Evolutionary conservation across 1,139 yeast species (phyloP).

Genomic region (Kodamaea anthophila): DNA sequence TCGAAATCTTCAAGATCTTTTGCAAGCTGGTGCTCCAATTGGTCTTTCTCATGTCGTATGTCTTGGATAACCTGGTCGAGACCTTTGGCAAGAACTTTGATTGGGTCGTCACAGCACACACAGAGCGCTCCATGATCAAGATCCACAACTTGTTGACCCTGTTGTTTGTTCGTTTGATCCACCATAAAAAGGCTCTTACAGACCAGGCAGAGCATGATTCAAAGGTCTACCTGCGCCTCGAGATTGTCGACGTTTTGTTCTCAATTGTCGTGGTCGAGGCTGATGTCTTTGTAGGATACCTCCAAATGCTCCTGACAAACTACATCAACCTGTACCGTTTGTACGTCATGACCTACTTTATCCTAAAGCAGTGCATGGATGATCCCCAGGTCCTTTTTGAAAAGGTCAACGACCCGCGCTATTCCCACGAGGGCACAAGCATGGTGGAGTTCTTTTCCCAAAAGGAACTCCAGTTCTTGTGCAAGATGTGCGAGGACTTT

Average conservation of each 20-base stretch:
- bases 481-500: slow-evolving; percentile 38
- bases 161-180: slow-evolving; percentile 37
- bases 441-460: slow-evolving; percentile 36
- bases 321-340: slow-evolving; percentile 39
- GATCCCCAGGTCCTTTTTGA: slow-evolving; percentile 37
- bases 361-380: slow-evolving; percentile 39
- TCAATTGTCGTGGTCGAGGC: slow-evolving; percentile 34
- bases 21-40: slow-evolving; percentile 40
- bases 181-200: slow-evolving; percentile 33
- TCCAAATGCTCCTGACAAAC: slow-evolving; percentile 32
- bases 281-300: slow-evolving; percentile 42
- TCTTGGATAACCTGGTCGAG: slow-evolving; percentile 38
- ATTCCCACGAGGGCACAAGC: slow-evolving; percentile 35
- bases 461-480: slow-evolving; percentile 31
- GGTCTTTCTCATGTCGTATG: slow-evolving; percentile 42
- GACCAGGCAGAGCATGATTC: slow-evolving; percentile 18
- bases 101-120: slow-evolving; percentile 31
- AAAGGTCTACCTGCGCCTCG: slow-evolving; percentile 21
- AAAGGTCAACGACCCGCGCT: slow-evolving; percentile 22
- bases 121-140: slow-evolving; percentile 40
- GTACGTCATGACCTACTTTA: slow-evolving; percentile 39
- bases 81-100: slow-evolving; percentile 40
- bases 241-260: slow-evolving; percentile 31
- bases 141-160: slow-evolving; percentile 38
- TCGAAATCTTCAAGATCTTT: slow-evolving; percentile 40